Evolutionary conservation across 805 yeast species (phyloP).

Genomic region (Monosporozyma yasuniensis): DNA sequence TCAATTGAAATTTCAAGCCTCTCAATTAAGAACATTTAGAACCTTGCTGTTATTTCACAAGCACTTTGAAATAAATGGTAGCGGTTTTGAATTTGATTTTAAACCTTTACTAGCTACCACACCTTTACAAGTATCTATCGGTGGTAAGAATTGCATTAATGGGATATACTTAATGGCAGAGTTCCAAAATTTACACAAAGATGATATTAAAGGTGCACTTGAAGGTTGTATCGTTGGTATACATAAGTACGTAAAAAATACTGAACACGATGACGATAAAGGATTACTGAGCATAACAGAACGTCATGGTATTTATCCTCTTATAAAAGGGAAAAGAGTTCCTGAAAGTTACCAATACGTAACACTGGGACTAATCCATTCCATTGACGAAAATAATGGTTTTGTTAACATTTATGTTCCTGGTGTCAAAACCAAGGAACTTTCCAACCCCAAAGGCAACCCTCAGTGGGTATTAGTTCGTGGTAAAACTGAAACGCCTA

Average conservation of each 20-base stretch:
- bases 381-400: conserved; percentile 37
- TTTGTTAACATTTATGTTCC: conserved; percentile 54
- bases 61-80: not conserved
- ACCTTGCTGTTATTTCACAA: conserved; percentile 47
- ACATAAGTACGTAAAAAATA: conserved; percentile 8
- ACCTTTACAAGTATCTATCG: conserved; percentile 37
- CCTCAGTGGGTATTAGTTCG: conserved; percentile 39
- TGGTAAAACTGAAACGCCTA: conserved; percentile 61
- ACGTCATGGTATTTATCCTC: conserved; percentile 20
- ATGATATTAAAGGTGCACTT: conserved; percentile 29
- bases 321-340: conserved; percentile 8
- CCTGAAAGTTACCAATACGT: conserved; percentile 8
- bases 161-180: conserved; percentile 33
- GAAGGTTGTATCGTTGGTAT: conserved; percentile 33
- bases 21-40: conserved; percentile 45
- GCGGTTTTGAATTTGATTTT: conserved; percentile 31
- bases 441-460: not conserved
- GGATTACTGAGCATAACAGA: conserved; percentile 5
- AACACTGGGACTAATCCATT: conserved; percentile 52
- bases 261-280: not conserved
- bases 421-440: conserved; percentile 4
- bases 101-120: conserved; percentile 33
- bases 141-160: conserved; percentile 28
- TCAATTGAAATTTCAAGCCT: conserved; percentile 34
- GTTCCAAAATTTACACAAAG: conserved; percentile 22